These are phyloP conservation scores for Plasmodium sp. DNA, from an alignment of 169 alveolate genomes.

Conservation along the genomic window DNA sequence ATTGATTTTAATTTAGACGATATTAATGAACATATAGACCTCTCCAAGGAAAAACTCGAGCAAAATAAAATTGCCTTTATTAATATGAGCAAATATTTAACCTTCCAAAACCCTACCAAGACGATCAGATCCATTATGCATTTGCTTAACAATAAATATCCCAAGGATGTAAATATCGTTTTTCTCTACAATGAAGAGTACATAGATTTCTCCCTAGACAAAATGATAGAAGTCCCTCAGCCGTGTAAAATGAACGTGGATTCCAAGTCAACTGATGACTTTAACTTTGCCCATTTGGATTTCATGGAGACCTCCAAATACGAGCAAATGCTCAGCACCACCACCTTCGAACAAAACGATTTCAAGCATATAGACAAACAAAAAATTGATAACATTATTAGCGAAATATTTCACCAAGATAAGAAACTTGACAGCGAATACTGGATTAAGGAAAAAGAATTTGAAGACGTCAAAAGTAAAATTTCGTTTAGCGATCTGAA, in stretches of 20 bases:
- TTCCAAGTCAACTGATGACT: neutral
- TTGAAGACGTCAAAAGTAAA: conserved; percentile 16
- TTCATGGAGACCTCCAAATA: conserved; percentile 35
- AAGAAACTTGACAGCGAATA: neutral
- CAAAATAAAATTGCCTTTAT: conserved; percentile 32
- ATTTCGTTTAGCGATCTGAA: conserved; percentile 10
- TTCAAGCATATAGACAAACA: conserved; percentile 21
- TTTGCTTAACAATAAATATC: conserved; percentile 25
- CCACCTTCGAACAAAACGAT: neutral
- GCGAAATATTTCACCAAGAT: conserved; percentile 4
- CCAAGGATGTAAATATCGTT: conserved; percentile 33
- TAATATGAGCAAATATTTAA: conserved; percentile 57
- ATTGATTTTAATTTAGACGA: conserved; percentile 54
- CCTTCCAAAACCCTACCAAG: conserved; percentile 51
- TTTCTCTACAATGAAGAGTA: conserved; percentile 70
- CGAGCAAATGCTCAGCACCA: conserved; percentile 16
- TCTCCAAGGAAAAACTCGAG: conserved; percentile 33
- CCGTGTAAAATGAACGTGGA: neutral
- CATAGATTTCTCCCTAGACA: neutral
- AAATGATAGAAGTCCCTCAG: neutral
- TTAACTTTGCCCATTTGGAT: conserved; percentile 36
- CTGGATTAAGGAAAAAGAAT: conserved; percentile 57
- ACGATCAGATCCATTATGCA: conserved; percentile 57
- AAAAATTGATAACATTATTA: conserved; percentile 16
- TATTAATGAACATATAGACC: conserved; percentile 53